phyloP scores from a whole-genome alignment of 1,139 yeast species.

The Sugiyamaella xylanicola region DNA sequence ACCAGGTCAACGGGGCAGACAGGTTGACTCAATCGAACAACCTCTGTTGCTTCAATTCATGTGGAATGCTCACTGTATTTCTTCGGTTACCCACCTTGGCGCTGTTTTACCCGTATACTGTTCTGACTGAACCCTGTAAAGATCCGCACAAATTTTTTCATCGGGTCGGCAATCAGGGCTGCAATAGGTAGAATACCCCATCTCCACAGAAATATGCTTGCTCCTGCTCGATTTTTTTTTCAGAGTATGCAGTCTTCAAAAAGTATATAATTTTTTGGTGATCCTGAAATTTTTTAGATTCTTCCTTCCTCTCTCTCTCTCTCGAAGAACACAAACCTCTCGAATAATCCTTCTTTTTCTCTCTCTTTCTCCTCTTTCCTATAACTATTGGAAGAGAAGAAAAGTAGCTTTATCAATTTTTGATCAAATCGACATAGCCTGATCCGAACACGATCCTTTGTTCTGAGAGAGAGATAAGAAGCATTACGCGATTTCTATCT shows the following conservation, averaged over 20 bases:
- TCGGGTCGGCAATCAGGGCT: background rate
- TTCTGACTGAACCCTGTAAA: slow-evolving; percentile 1
- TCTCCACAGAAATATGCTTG: slow-evolving; percentile 9
- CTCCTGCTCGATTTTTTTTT: slow-evolving; percentile 16
- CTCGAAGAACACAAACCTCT: slow-evolving; percentile 11
- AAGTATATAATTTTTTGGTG: slow-evolving; percentile 17
- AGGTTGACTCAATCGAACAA: no score
- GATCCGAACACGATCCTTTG: slow-evolving; percentile 11
- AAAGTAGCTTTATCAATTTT: slow-evolving; percentile 1
- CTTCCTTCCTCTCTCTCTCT: slow-evolving; percentile 16
- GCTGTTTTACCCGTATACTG: background rate
- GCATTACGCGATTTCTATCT: slow-evolving; percentile 4
- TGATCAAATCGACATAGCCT: slow-evolving; percentile 2
- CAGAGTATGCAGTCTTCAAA: slow-evolving; percentile 9
- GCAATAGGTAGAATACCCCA: slow-evolving; percentile 4
- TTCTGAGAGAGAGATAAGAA: slow-evolving; percentile 18
- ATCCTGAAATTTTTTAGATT: slow-evolving; percentile 15
- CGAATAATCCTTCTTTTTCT: slow-evolving; percentile 3
- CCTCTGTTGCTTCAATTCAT: no score
- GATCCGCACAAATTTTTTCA: slow-evolving; percentile 2
- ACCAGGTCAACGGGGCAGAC: no score
- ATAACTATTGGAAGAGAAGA: background rate
- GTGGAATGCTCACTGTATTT: no score
- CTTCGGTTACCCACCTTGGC: background rate
- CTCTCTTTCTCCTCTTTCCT: slow-evolving; percentile 1